Base-by-base conservation (phyloP, 306 rosid species). In the Arachis hypogaea region DNA sequence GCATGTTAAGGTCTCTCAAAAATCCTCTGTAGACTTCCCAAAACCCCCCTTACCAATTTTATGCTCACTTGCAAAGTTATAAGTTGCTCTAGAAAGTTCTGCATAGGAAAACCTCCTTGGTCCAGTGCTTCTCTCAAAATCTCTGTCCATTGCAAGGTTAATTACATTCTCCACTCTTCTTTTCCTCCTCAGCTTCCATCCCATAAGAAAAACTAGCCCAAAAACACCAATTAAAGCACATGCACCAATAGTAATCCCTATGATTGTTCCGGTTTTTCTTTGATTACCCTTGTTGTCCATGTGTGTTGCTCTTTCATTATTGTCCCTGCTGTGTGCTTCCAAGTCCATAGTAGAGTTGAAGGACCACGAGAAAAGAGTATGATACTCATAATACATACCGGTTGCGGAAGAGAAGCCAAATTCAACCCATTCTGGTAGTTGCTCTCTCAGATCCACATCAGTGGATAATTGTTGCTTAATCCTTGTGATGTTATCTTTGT, bases 21-120 rank as follows among this genome's bases (percentile, higher is more conserved):
- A 73, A 12, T 29, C 88, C 85, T 57, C n/a, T 84, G 7, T 84
- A 84, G 5, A 84, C 83, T 36, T 44, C 83, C 88, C 88, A 9
- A 84, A 84, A 9, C 88, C 85, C 33, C 88, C 88, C 16, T 81
- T 68, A 49, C 88, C 85, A 36, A 84, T 75, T 36, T 78, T 84
- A 4, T 69, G 63, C 4, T 73, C 85, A 11, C 47, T 49, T 28
- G 83, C 70, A 50, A 85, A 85, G 52, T 78, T 57, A 16, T 45
- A 54, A 7, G 88, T 81, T 46, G 85, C 83, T 47, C 41, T 41
- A 12, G 40, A 77, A 43, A 85, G 82, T 46, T 85, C 82, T 7
- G 67, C 52, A 68, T 71, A 71, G 51, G 88, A 51, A 68, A 78
- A 85, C 50, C 47, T 78, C 68, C 38, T 81, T 52, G 88, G 66